phyloP scores from a whole-genome alignment of 2,329 filamentous ascomycete species.

The Diaporthe sp. region DNA sequence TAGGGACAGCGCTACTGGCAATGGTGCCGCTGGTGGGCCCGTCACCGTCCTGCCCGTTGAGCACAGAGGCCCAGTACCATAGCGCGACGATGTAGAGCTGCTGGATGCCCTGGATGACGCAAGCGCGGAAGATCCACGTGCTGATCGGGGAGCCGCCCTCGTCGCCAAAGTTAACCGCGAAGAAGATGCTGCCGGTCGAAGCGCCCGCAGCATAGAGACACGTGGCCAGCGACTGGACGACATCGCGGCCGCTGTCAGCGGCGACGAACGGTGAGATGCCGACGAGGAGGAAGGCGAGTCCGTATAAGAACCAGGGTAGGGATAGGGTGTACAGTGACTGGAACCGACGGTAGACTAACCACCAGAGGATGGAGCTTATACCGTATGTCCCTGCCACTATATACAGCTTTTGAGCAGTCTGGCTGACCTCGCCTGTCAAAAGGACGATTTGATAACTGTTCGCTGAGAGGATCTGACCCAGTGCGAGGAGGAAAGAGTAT shows the following conservation, averaged over 20 bases:
- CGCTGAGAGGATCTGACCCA: conserved; percentile 71
- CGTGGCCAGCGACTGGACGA: conserved; percentile 69
- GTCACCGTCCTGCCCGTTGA: conserved; percentile 55
- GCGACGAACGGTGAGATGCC: conserved; percentile 66
- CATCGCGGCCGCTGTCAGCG: conserved; percentile 49
- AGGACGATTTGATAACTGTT: conserved; percentile 76
- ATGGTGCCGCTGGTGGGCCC: conserved; percentile 51
- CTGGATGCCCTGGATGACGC: conserved; percentile 73
- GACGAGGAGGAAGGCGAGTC: conserved; percentile 69
- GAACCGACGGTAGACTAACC: conserved; percentile 68
- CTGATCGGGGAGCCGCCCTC: conserved; percentile 72
- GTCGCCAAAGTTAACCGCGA: conserved; percentile 74
- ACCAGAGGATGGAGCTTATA: conserved; percentile 68
- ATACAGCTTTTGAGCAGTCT: conserved; percentile 69
- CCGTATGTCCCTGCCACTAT: conserved; percentile 69
- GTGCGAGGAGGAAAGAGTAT: conserved; percentile 69
- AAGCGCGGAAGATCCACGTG: conserved; percentile 76
- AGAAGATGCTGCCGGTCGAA: conserved; percentile 71
- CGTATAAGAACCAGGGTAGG: conserved; percentile 71
- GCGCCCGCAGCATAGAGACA: conserved; percentile 71
- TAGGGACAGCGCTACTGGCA: conserved; percentile 45
- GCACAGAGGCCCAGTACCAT: conserved; percentile 73
- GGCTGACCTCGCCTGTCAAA: conserved; percentile 70
- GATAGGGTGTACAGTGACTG: conserved; percentile 67
- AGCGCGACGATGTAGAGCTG: conserved; percentile 73